A percentile compares a stretch with the other conserved stretches of the same genome.
phyloP scores from a whole-genome alignment of 257 asterid genomes.

The Voacanga thouarsii region DNA sequence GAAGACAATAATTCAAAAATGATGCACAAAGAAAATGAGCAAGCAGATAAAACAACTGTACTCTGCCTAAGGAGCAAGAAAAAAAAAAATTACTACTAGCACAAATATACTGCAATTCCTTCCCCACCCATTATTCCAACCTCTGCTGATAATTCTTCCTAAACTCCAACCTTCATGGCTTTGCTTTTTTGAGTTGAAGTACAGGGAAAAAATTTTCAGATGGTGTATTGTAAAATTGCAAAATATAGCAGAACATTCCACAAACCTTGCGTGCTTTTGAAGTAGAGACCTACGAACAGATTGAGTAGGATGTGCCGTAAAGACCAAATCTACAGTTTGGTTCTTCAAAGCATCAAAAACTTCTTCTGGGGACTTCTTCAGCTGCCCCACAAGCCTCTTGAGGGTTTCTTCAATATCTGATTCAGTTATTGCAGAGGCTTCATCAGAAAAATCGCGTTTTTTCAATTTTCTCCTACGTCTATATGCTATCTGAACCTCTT shows the following conservation, averaged over 20 bases:
- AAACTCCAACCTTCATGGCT: background rate
- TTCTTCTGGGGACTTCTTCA: constrained; percentile 75
- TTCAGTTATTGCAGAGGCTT: constrained; percentile 91
- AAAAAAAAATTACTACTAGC: background rate
- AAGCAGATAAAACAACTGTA: background rate
- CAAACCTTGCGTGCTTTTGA: constrained; percentile 90
- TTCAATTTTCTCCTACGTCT: constrained; percentile 78
- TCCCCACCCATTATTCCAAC: background rate
- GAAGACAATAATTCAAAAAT: background rate
- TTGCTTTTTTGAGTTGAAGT: background rate
- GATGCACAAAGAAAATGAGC: background rate
- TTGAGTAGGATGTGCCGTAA: constrained; percentile 95
- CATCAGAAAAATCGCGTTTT: constrained; percentile 75
- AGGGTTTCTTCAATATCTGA: constrained; percentile 91
- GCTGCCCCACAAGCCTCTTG: constrained; percentile 76
- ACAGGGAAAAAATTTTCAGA: background rate
- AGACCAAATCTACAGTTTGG: constrained; percentile 83
- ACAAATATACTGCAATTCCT: background rate
- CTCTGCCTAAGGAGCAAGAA: background rate
- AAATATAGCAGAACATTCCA: background rate
- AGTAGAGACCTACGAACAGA: constrained; percentile 95
- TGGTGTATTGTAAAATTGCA: background rate
- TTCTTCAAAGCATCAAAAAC: constrained; percentile 87
- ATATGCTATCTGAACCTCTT: constrained; percentile 98
- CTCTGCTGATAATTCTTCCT: background rate